Evolutionary conservation across 208 protist genomes (phyloP).

Genomic region (Leptomonas seymouri): DNA sequence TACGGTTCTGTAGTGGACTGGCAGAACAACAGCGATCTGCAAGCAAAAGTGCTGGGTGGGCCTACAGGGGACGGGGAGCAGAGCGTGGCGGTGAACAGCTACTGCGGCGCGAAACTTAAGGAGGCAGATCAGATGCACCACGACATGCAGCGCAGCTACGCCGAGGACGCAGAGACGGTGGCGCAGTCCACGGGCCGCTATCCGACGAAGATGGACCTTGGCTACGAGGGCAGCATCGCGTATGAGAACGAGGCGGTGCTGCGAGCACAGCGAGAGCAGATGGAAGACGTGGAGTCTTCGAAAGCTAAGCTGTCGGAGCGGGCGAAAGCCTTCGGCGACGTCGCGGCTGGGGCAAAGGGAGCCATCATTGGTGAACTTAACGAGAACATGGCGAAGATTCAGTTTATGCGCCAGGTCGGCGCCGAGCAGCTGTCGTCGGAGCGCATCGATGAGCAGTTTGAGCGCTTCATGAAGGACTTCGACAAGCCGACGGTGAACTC

Average conservation of each 20-base stretch:
- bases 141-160: conserved; percentile 81
- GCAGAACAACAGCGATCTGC: conserved; percentile 85
- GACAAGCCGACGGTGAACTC: conserved; percentile 32
- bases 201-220: conserved; percentile 84
- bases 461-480: conserved; percentile 86
- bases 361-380: conserved; percentile 69
- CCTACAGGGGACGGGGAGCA: conserved; percentile 41
- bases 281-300: conserved; percentile 53
- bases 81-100: conserved; percentile 82
- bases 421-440: conserved; percentile 68
- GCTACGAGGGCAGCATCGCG: conserved; percentile 81
- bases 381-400: conserved; percentile 83
- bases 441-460: conserved; percentile 90
- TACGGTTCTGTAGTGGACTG: conserved; percentile 88
- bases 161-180: conserved; percentile 67
- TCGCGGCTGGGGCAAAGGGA: conserved; percentile 11
- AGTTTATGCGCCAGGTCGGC: conserved; percentile 69
- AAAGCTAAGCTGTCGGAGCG: conserved; percentile 37
- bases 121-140: conserved; percentile 71
- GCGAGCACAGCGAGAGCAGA: conserved; percentile 44
- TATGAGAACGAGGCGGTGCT: conserved; percentile 57
- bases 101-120: conserved; percentile 71
- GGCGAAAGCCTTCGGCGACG: conserved; percentile 27
- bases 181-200: conserved; percentile 48
- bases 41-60: conserved; percentile 64